phyloP scores from a whole-genome alignment of 2,329 filamentous ascomycete species.

The Leptosphaerulina australis region DNA sequence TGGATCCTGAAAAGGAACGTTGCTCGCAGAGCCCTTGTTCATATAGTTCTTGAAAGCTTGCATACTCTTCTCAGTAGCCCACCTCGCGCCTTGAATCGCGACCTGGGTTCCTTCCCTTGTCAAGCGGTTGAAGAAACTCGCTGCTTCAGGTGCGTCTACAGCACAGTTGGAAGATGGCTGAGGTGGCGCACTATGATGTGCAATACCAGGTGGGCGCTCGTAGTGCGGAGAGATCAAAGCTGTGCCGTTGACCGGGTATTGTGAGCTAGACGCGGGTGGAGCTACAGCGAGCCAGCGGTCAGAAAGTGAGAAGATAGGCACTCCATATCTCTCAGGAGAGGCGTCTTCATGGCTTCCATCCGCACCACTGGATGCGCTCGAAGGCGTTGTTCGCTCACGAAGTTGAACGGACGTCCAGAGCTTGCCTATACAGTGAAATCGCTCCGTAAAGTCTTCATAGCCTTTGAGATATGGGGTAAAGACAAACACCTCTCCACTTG shows the following conservation, averaged over 20 bases:
- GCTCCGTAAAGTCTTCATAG: constrained; percentile 34
- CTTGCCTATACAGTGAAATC: constrained; percentile 78
- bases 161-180: constrained; percentile 70
- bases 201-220: constrained; percentile 61
- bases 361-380: constrained; percentile 44
- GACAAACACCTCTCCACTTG: constrained; percentile 86
- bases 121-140: constrained; percentile 75
- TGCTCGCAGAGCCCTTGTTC: constrained; percentile 56
- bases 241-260: constrained; percentile 71
- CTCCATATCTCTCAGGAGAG: constrained; percentile 54
- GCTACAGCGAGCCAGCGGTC: constrained; percentile 80
- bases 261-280: constrained; percentile 72
- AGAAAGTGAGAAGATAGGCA: constrained; percentile 71
- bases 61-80: constrained; percentile 76
- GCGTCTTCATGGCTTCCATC: constrained; percentile 45
- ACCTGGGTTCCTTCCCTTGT: constrained; percentile 81
- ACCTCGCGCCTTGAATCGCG: constrained; percentile 74
- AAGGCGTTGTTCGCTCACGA: constrained; percentile 43
- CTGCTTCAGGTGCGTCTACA: constrained; percentile 73
- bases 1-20: constrained; percentile 41
- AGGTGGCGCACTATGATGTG: constrained; percentile 70
- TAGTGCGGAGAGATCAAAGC: constrained; percentile 59
- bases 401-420: constrained; percentile 85
- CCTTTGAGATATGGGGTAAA: constrained; percentile 54
- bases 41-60: constrained; percentile 83